These are phyloP conservation scores for Gastrolobium bilobum DNA, from an alignment of 306 rosid genomes.

Conservation along the genomic window DNA sequence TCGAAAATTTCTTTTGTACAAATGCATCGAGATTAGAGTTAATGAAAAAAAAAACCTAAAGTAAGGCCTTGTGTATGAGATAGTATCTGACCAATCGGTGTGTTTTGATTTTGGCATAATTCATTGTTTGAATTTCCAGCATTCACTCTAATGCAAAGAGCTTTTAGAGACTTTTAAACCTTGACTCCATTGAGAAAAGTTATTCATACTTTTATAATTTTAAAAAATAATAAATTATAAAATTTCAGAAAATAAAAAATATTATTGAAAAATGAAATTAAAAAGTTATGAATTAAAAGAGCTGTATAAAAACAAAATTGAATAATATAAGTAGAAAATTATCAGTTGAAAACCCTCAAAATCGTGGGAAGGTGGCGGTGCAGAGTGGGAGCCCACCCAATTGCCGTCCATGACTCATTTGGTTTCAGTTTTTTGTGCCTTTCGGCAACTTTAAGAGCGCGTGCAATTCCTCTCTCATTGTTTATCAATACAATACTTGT, in stretches of 20 bases:
- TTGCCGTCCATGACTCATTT: constrained; percentile 24
- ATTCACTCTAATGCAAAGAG: no score
- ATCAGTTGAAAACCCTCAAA: neutral
- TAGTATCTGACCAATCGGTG: neutral
- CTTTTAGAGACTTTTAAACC: no score
- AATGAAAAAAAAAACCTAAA: neutral
- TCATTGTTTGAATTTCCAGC: no score
- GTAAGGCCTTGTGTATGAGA: neutral
- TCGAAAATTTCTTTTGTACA: neutral
- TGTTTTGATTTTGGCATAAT: neutral
- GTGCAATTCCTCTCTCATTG: neutral
- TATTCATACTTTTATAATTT: neutral
- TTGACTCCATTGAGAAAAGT: no score
- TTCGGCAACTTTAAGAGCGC: constrained; percentile 16
- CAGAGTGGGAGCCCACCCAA: constrained; percentile 39
- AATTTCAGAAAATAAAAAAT: neutral
- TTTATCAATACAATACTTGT: neutral
- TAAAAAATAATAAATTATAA: neutral
- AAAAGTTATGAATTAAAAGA: neutral
- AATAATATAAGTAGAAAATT: neutral
- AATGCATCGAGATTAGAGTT: neutral
- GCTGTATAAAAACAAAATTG: no score
- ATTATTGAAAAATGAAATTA: neutral
- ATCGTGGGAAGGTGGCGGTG: constrained; percentile 29
- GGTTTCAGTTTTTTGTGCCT: neutral